Conservation (phyloP, 2,329 filamentous ascomycete genomes). For the Mycosphaerella sp. region DNA sequence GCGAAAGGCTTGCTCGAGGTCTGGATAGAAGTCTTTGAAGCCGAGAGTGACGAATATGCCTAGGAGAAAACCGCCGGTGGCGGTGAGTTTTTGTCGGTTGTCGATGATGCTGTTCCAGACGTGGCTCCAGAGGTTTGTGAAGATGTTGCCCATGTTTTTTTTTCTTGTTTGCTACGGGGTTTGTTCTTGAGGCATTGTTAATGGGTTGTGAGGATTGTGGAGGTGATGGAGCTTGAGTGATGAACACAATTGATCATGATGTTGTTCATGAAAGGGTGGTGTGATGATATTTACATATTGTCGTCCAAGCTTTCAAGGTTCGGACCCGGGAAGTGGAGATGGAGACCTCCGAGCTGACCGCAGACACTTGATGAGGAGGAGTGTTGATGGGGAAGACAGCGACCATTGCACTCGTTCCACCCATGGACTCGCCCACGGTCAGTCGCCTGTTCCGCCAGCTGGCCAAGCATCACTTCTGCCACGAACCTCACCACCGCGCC, state of each 20-base stretch:
- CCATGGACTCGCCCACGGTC: constrained; percentile 76
- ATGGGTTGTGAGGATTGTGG: too few species aligned
- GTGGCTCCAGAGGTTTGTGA: constrained; percentile 23
- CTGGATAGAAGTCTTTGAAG: constrained; percentile 73
- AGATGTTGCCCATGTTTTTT: constrained; percentile 15
- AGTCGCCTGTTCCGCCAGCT: constrained; percentile 77
- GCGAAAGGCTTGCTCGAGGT: constrained; percentile 61
- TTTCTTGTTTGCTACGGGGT: not conserved
- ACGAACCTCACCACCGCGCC: constrained; percentile 39
- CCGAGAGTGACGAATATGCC: constrained; percentile 69
- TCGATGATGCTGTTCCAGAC: constrained; percentile 30
- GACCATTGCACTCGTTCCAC: not conserved
- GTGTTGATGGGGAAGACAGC: not conserved
- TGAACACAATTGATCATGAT: too few species aligned
- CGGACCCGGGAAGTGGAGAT: too few species aligned
- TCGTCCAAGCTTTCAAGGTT: too few species aligned
- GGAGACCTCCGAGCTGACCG: not conserved
- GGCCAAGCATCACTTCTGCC: constrained; percentile 59
- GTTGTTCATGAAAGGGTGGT: too few species aligned
- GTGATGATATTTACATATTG: too few species aligned
- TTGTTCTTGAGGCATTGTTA: not conserved
- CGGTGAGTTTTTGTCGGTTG: constrained; percentile 32
- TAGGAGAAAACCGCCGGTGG: constrained; percentile 54
- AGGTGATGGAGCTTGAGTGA: too few species aligned
- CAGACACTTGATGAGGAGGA: not conserved